These are phyloP conservation scores for Avena atlantica DNA, from an alignment of 176 grass and related monocot species.

Conservation along the genomic window DNA sequence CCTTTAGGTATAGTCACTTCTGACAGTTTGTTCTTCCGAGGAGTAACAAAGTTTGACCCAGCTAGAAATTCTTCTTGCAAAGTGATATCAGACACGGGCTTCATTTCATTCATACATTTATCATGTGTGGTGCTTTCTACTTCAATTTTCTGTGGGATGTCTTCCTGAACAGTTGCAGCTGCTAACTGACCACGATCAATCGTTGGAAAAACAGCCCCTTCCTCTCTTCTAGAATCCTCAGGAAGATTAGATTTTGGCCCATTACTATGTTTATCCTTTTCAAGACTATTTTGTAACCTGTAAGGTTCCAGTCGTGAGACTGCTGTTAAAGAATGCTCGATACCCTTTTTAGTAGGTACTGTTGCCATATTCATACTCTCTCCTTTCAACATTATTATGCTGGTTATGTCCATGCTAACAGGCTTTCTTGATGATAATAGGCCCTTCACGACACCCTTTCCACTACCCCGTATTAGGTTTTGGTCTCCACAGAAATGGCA, in stretches of 20 bases:
- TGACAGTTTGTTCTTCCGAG: constrained; percentile 38
- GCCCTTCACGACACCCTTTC: constrained; percentile 57
- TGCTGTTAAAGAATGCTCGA: constrained; percentile 30
- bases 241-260: neutral
- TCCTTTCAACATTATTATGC: constrained; percentile 1
- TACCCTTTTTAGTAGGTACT: constrained; percentile 2
- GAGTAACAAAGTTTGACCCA: constrained; percentile 39
- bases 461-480: neutral
- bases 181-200: neutral
- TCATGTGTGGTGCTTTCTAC: neutral
- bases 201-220: neutral
- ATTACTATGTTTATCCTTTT: constrained; percentile 16
- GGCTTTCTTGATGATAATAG: constrained; percentile 57
- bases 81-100: neutral
- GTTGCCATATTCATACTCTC: constrained; percentile 6
- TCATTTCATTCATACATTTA: neutral
- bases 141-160: neutral
- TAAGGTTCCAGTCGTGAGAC: constrained; percentile 14
- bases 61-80: constrained; percentile 26
- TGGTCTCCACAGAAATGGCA: too few species aligned
- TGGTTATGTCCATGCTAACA: constrained; percentile 30
- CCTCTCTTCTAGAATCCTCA: neutral
- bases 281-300: constrained; percentile 2
- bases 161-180: constrained; percentile 18
- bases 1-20: constrained; percentile 16